Evolutionary conservation across 192 early-diverging fungal species (phyloP).

Genomic region (Linnemannia zychae): DNA sequence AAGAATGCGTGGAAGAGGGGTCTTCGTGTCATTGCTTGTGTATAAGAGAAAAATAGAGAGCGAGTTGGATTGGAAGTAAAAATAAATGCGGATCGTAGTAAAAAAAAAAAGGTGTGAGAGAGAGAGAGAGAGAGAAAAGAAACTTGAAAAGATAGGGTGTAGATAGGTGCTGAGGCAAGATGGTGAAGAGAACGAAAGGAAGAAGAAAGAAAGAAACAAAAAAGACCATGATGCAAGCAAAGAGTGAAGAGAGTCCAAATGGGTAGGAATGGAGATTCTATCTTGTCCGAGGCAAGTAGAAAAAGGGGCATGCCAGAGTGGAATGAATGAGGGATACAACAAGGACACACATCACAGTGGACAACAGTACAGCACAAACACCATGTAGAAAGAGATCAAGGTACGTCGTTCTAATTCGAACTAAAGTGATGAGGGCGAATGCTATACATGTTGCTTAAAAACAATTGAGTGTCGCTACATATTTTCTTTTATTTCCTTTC

Average conservation of each 20-base stretch:
- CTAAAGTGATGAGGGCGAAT: too few relatives aligned
- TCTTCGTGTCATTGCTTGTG: conserved; percentile 19
- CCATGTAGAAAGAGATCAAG: neutral
- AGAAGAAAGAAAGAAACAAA: neutral
- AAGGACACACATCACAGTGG: neutral
- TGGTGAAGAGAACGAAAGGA: neutral
- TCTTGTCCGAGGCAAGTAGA: conserved; percentile 28
- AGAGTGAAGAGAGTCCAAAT: neutral
- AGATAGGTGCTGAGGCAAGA: neutral
- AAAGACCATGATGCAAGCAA: neutral
- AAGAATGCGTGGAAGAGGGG: conserved; percentile 43
- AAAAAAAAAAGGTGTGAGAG: neutral
- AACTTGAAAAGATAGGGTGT: neutral
- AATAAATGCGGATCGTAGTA: neutral
- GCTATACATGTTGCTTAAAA: too few relatives aligned
- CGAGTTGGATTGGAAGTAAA: neutral
- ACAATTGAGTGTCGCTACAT: too few relatives aligned
- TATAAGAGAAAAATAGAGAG: neutral
- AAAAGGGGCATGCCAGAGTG: conserved; percentile 7
- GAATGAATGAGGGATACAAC: neutral
- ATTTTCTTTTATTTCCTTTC: neutral
- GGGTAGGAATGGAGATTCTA: conserved; percentile 30
- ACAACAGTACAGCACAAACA: neutral
- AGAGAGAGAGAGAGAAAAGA: neutral
- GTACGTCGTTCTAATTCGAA: conserved; percentile 5